A percentile compares a stretch with the other conserved stretches of the same genome.
phyloP scores from a whole-genome alignment of 257 asterid genomes.

The Haberlea rhodopensis region DNA sequence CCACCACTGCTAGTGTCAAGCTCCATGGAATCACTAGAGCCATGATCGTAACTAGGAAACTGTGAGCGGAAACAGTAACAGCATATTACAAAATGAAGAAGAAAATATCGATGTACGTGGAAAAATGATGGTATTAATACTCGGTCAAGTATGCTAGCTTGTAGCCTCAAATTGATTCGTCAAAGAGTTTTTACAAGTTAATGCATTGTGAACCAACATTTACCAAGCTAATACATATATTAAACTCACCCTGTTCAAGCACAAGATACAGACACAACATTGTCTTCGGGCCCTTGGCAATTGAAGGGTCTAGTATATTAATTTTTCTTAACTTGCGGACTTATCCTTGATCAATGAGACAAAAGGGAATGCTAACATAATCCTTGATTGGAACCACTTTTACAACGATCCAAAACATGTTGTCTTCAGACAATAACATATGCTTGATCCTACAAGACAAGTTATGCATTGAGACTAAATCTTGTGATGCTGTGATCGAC shows the following conservation, averaged over 20 bases:
- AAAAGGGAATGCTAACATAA: not conserved
- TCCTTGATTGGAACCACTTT: too few relatives aligned
- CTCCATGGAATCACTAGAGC: conserved; percentile 91
- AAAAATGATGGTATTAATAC: not conserved
- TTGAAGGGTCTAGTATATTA: too few relatives aligned
- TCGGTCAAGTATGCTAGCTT: not conserved
- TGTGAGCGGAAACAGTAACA: conserved; percentile 31
- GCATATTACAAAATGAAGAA: not conserved
- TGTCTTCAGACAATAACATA: not conserved
- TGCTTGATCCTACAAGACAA: not conserved
- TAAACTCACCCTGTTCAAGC: not conserved
- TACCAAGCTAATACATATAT: not conserved
- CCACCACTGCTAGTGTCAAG: conserved; percentile 76
- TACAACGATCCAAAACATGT: too few relatives aligned
- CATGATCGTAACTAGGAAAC: conserved; percentile 88
- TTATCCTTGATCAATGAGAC: too few relatives aligned
- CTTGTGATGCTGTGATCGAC: not conserved
- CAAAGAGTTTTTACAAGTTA: too few relatives aligned
- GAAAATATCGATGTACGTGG: not conserved
- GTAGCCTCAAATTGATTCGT: not conserved
- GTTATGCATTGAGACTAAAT: not conserved
- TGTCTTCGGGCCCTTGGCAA: not conserved
- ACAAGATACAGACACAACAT: not conserved
- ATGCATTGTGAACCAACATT: not conserved
- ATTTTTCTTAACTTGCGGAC: too few relatives aligned